Evolutionary conservation across 371 early-diverging fungal genomes (phyloP), one percentile per base, ranked within the genome.

Genomic region (Parasitella parasitica): DNA sequence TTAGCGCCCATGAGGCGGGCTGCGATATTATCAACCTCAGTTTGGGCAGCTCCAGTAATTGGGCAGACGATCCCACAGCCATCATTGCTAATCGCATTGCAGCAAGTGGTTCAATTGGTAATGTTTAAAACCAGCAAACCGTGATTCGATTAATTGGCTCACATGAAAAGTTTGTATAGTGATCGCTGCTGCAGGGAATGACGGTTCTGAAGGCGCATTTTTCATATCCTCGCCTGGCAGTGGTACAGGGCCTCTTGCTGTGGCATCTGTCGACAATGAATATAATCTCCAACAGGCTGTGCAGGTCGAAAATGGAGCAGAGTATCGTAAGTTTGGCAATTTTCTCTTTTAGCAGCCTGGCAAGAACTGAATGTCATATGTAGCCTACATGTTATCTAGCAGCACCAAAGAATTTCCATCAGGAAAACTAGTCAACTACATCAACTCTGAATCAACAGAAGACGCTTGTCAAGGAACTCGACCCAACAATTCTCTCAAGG

Each of bases 1-100:
- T 82, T 35, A 67, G 60, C 38, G 94, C 94, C 0, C 79, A 78
- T 61, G 89, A 78, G 57, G 76, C 77, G 30, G 73, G 76, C 16
- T 79, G 76, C 66, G 80, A 89, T 38, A 64, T 91, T 18, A 86
- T 91, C 58, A 91, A 86, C 70, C 76, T 94, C 60, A 89, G 90
- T 61, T 64, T 93, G 43, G 94, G 94, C 28, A 81, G 80, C 6
- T 75, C 81, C 13, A 79, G 80, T 59, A 80, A 75, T 38, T 91
- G 86, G 85, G 65, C 71, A 48, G 80, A 86, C 32, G 81, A 83
- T 61, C 75, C 85, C 11, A 67, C 78, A 13, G 72, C 88, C 0
- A 66, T 75, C 6, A 77, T 84, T 0, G 86, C 85, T 4, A 64
- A 84, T 37, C 70, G 77, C 3, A 76, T 91, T 36, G 57, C 76